Evolutionary conservation across 2,329 filamentous ascomycete genomes (phyloP).

Genomic region (Leptographium lundbergii): DNA sequence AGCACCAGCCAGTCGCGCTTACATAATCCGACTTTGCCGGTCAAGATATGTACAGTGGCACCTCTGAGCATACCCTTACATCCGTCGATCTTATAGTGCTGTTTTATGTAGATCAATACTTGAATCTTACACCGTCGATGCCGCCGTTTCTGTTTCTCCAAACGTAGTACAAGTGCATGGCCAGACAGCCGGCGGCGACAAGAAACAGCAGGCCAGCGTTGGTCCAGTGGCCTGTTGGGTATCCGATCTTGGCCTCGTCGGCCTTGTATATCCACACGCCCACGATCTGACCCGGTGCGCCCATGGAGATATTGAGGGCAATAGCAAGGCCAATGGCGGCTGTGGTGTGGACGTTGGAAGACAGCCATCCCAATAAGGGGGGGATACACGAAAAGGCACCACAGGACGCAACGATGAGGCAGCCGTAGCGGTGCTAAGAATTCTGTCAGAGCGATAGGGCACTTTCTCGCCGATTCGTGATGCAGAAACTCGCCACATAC

Average conservation of each 20-base stretch:
- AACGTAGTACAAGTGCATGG: constrained; percentile 31
- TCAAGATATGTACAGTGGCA: not conserved
- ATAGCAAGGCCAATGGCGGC: constrained; percentile 40
- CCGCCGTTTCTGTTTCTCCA: constrained; percentile 12
- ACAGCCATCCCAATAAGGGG: constrained; percentile 40
- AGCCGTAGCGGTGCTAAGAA: constrained; percentile 35
- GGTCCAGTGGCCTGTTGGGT: constrained; percentile 44
- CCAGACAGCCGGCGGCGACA: constrained; percentile 30
- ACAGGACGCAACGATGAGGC: constrained; percentile 39
- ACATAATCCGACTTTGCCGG: not conserved
- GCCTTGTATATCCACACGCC: constrained; percentile 49
- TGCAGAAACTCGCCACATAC: constrained; percentile 10
- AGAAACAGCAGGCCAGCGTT: constrained; percentile 39
- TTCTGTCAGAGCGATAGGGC: not conserved
- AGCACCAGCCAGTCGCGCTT: too few species aligned
- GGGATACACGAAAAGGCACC: constrained; percentile 44
- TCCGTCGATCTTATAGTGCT: too few species aligned
- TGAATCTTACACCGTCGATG: not conserved
- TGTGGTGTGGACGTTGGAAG: constrained; percentile 39
- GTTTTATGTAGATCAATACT: not conserved
- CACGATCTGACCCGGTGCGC: constrained; percentile 43
- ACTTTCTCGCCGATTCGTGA: constrained; percentile 11
- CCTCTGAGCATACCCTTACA: too few species aligned
- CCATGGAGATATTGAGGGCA: constrained; percentile 42
- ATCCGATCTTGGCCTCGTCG: constrained; percentile 34